Base-by-base conservation (phyloP, 495 filamentous ascomycete species). In the Xeromyces bisporus region DNA sequence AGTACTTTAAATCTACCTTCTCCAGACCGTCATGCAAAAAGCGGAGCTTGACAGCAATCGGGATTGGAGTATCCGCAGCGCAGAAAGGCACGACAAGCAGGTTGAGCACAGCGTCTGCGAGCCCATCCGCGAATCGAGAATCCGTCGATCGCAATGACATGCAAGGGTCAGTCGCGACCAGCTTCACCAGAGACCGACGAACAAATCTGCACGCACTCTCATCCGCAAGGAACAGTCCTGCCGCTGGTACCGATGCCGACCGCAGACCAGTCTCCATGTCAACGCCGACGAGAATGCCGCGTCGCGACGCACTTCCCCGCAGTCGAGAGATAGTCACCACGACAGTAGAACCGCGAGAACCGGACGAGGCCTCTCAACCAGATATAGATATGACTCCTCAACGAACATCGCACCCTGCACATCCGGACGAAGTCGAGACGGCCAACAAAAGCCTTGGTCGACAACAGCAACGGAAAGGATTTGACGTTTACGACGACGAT, bases 1-100 rank as follows among this genome's bases (percentile, higher is more conserved):
- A 47, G 0, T 63, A 47, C 28, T 63, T 63, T 26, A 13, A 36
- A 4, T 32, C 27, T 0, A 42, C 30, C 3, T 47, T 51, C 27
- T 43, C 42, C 10, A 40, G 29, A 7, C 52, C 59, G n/a, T 32
- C 32, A 7, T 35, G 48, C 40, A 58, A 55, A 28, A 58, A 53
- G 24, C 50, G 59, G 23, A 56, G 45, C 23, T 40, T 63, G 13
- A 54, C 46, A 14, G 35, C 41, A 2, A 28, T 37, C 3, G 38
- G 41, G 11, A 48, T 63, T 20, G 44, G 47, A 6, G 23, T 45
- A 2, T 42, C 43, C 18, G 55, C 55, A 14, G 44, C 45, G 3
- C 46, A 56, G 15, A 34, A 38, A 26, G 14, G 33, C 15, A 26
- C 39, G 1, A 17, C 30, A 7, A 33, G 26, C 10, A 24, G 21